These are phyloP conservation scores for Marsdenia floribunda DNA, from an alignment of 257 asterid genomes.

Conservation along the genomic window DNA sequence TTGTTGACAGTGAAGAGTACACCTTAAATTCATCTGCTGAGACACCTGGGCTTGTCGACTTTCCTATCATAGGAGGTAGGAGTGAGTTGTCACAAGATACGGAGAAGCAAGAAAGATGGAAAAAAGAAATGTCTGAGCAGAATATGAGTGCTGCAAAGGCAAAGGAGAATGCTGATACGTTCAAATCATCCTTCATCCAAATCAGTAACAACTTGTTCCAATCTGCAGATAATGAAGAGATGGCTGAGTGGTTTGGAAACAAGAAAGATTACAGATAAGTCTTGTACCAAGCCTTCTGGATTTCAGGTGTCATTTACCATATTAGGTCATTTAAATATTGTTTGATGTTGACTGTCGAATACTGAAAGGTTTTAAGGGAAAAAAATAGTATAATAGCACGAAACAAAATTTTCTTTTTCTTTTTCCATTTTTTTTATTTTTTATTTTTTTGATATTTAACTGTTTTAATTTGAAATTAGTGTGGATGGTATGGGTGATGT, in stretches of 20 bases:
- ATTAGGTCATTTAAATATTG: no score
- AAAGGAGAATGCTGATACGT: conserved; percentile 27
- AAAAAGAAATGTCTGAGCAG: conserved; percentile 37
- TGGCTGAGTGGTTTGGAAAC: conserved; percentile 76
- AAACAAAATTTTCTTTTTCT: no score
- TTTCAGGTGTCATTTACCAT: neutral
- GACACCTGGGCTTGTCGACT: conserved; percentile 36
- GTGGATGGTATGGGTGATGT: no score
- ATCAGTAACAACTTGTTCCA: conserved; percentile 14
- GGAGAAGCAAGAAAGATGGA: conserved; percentile 53
- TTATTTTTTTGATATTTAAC: neutral
- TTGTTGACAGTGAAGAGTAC: conserved; percentile 33
- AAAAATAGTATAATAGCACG: no score
- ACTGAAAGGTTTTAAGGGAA: no score
- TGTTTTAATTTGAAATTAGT: no score
- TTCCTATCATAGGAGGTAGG: conserved; percentile 76
- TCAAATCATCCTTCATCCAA: conserved; percentile 23
- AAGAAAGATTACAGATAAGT: neutral
- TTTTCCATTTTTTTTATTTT: no score
- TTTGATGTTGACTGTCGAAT: no score
- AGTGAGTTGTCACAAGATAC: conserved; percentile 49
- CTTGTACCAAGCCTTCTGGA: neutral
- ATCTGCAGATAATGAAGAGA: conserved; percentile 43
- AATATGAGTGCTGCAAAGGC: conserved; percentile 25
- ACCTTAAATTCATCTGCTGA: conserved; percentile 24